These are phyloP conservation scores for Amylocystis lapponica DNA, from an alignment of 768 basidiomycete genomes.

Conservation along the genomic window DNA sequence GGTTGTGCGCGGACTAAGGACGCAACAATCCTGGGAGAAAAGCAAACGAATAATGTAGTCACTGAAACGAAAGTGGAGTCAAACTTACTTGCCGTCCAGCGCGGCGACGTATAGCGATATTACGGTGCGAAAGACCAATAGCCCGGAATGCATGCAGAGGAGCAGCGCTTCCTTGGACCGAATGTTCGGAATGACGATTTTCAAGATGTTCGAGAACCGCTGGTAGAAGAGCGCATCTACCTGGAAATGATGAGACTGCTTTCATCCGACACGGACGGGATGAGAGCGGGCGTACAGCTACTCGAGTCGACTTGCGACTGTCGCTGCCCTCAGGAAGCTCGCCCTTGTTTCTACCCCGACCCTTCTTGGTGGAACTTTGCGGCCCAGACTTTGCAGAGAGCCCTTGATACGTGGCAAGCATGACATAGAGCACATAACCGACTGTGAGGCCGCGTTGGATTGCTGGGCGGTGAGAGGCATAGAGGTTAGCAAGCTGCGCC, in stretches of 20 bases:
- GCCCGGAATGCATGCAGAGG: constrained; percentile 80
- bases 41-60: constrained; percentile 3
- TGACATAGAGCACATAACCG: constrained; percentile 65
- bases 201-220: constrained; percentile 67
- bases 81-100: constrained; percentile 75
- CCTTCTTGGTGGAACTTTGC: constrained; percentile 20
- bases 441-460: constrained; percentile 68
- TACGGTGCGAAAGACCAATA: constrained; percentile 85
- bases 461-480: constrained; percentile 58
- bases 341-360: constrained; percentile 34
- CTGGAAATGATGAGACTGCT: constrained; percentile 29
- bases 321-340: constrained; percentile 23
- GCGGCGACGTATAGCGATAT: constrained; percentile 93
- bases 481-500: constrained; percentile 42
- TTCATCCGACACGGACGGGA: background rate
- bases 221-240: constrained; percentile 92
- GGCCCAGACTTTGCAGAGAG: constrained; percentile 40
- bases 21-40: constrained; percentile 72
- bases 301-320: constrained; percentile 46
- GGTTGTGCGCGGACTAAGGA: constrained; percentile 87
- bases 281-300: constrained; percentile 53
- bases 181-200: constrained; percentile 83
- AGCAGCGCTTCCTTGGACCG: constrained; percentile 85
- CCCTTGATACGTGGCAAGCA: constrained; percentile 56
- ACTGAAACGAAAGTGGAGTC: background rate